Evolutionary conservation across 1,139 yeast species (phyloP).

Genomic region (Magnusiomyces suaveolens): DNA sequence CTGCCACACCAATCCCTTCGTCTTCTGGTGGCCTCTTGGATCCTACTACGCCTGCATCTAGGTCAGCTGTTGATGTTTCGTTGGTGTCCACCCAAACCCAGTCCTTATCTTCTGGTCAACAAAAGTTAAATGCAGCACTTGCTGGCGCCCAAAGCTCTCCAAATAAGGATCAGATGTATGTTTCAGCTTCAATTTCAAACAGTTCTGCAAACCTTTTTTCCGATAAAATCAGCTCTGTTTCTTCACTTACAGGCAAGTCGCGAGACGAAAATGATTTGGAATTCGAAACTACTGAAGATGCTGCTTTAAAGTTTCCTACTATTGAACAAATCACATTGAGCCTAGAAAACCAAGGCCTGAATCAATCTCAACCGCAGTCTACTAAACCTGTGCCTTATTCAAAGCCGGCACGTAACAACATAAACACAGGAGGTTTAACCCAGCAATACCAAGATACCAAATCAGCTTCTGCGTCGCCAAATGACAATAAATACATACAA

Average conservation of each 20-base stretch:
- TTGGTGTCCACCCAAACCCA: slow-evolving; percentile 3
- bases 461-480: not conserved
- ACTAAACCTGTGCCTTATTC: slow-evolving; percentile 3
- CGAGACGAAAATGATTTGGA: slow-evolving; percentile 11
- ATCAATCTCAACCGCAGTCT: slow-evolving; percentile 10
- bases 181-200: not conserved
- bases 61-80: not conserved
- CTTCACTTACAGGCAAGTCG: not conserved
- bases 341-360: slow-evolving; percentile 20
- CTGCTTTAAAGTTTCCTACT: slow-evolving; percentile 27
- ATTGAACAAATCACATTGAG: slow-evolving; percentile 29
- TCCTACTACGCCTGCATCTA: slow-evolving; percentile 4
- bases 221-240: not conserved
- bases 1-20: slow-evolving; percentile 17
- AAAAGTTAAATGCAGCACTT: not conserved
- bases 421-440: not conserved
- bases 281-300: slow-evolving; percentile 17
- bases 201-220: not conserved
- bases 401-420: not conserved
- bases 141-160: slow-evolving; percentile 3
- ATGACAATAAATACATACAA: not conserved
- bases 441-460: not conserved
- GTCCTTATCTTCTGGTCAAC: not conserved
- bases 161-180: slow-evolving; percentile 3
- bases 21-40: slow-evolving; percentile 7